Evolutionary conservation across 495 filamentous ascomycete genomes (phyloP), one percentile per base, ranked within the genome.

Genomic region (Penicillium riverlandense): DNA sequence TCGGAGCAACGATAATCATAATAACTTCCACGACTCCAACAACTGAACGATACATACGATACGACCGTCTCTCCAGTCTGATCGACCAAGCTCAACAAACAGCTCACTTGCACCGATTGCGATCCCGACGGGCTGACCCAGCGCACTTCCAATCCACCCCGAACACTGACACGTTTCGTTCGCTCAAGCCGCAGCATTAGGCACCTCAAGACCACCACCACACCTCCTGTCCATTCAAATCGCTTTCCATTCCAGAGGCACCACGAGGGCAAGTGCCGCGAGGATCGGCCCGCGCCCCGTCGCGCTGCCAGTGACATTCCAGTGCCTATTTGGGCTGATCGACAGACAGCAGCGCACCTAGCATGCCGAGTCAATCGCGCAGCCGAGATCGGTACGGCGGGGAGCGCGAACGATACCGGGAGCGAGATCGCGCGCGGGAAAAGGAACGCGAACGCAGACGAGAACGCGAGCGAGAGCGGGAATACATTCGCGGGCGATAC

Each of bases 311-410:
- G 10, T 29, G 11, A 40, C 27, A 40, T 40, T 14, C 39, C 39
- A 13, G 22, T 6, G 22, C 3, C 22, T 6, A 22, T 22, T 22
- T 22, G 22, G 22, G 22, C 6, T 22, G 22, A 22, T 22, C 22
- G 22, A 22, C 22, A 22, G 22, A 22, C 22, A 22, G 22, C 22
- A 22, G 22, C 22, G 2, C 22, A 22, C 4, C 45, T 51, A 56
- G 53, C 44, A 72, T 72, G 69, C 62, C 58, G 58, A 61, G 59
- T 38, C 61, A 69, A 36, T 69, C 65, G 16, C 62, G 59, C 37
- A 61, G 64, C 41, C 65, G 68, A 35, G 67, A 72, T 48, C 64
- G 62, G 10, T 61, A 68, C 36, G 58, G 59, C 41, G 69, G 66
- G 29, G 22, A 4, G 22, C 22, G 22, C 22, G 22, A 22, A 22